Evolutionary conservation across 208 protist species (phyloP).

Genomic region (Entamoeba moshkovskii): DNA sequence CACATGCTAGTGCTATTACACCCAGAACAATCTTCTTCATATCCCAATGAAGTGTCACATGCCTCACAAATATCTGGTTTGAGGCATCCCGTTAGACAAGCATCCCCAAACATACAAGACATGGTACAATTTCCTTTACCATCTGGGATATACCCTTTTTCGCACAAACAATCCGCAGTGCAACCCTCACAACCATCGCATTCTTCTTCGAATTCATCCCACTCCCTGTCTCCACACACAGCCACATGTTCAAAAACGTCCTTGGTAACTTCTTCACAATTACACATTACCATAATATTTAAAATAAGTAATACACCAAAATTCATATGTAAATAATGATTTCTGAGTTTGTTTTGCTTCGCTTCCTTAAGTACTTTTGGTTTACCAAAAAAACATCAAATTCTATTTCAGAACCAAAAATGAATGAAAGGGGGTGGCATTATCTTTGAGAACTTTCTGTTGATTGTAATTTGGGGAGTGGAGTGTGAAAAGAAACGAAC

Average conservation of each 20-base stretch:
- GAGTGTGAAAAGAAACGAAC: too few species aligned
- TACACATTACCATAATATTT: too few species aligned
- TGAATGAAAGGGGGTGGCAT: too few species aligned
- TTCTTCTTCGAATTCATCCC: not conserved
- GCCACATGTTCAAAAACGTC: not conserved
- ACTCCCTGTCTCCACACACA: not conserved
- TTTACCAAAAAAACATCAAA: too few species aligned
- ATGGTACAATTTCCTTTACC: not conserved
- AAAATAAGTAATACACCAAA: too few species aligned
- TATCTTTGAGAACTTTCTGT: too few species aligned
- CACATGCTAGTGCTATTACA: not conserved
- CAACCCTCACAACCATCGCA: not conserved
- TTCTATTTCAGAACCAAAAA: too few species aligned
- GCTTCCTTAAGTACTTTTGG: too few species aligned
- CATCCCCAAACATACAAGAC: not conserved
- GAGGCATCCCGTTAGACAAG: not conserved
- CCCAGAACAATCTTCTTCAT: not conserved
- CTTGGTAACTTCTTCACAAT: too few species aligned
- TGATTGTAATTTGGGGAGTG: too few species aligned
- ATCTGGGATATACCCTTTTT: not conserved
- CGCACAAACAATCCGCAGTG: not conserved
- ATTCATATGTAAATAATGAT: too few species aligned
- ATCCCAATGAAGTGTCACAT: not conserved
- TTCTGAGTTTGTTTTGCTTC: too few species aligned
- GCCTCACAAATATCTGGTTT: not conserved